Percentiles rank a stretch among this genome's conserved stretches.
These are phyloP conservation scores for Nepenthes mirabilis DNA, from an alignment of 148 eudicot species.

Conservation along the genomic window DNA sequence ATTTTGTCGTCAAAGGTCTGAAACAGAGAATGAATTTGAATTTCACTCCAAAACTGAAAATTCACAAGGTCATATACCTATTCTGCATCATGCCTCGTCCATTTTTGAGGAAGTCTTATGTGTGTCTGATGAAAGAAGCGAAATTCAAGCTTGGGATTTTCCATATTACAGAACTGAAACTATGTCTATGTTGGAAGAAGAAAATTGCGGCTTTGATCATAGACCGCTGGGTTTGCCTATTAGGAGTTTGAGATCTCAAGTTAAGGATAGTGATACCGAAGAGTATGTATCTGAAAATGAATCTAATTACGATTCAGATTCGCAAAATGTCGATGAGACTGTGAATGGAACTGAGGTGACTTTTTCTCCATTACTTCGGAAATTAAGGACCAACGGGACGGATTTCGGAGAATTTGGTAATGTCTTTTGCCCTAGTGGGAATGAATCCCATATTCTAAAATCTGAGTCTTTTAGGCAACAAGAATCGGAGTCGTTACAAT, in stretches of 20 bases:
- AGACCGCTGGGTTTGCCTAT: conserved; percentile 59
- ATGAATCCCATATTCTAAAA: background rate
- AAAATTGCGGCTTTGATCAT: conserved; percentile 18
- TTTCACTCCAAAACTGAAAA: conserved; percentile 4
- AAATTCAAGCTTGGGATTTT: conserved; percentile 17
- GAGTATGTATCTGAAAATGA: conserved; percentile 20
- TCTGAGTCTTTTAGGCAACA: conserved; percentile 2
- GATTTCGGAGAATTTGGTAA: conserved; percentile 15
- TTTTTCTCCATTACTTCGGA: conserved; percentile 25
- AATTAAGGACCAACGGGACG: conserved; percentile 6
- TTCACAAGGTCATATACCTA: conserved; percentile 13
- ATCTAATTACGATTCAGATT: conserved; percentile 11
- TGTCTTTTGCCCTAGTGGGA: background rate
- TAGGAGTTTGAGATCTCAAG: conserved; percentile 50
- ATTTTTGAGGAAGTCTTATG: conserved; percentile 41
- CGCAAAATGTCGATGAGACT: conserved; percentile 31
- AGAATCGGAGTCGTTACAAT: too few relatives aligned
- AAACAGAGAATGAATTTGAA: conserved; percentile 6
- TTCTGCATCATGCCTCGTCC: conserved; percentile 29
- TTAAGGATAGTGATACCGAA: conserved; percentile 26
- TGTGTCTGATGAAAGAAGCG: conserved; percentile 27
- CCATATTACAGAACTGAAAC: conserved; percentile 24
- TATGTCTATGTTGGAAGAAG: conserved; percentile 20
- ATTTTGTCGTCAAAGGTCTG: conserved; percentile 26
- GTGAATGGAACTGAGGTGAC: conserved; percentile 30